Evolutionary conservation across 2,329 filamentous ascomycete species (phyloP).

Genomic region (Clarireedia hainanense): DNA sequence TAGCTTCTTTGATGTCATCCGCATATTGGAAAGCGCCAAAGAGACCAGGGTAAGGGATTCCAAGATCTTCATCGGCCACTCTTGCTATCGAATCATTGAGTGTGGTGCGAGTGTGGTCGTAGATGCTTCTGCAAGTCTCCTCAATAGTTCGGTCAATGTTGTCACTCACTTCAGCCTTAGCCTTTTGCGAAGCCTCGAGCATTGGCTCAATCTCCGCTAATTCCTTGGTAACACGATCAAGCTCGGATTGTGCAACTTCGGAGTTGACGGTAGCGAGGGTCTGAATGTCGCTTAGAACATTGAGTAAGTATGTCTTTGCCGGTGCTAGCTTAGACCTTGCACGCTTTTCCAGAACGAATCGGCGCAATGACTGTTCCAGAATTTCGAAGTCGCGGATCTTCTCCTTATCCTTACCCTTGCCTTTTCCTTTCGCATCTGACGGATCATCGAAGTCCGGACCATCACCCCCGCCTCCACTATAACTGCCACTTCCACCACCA

Average conservation of each 20-base stretch:
- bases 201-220: conserved; percentile 76
- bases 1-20: conserved; percentile 84
- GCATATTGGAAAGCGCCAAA: conserved; percentile 85
- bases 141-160: conserved; percentile 78
- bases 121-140: conserved; percentile 76
- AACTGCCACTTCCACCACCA: conserved; percentile 43
- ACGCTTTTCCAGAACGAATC: conserved; percentile 93
- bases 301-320: conserved; percentile 89
- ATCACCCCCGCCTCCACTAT: conserved; percentile 44
- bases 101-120: conserved; percentile 70
- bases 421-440: conserved; percentile 50
- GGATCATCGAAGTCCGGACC: conserved; percentile 36
- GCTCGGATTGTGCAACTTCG: conserved; percentile 76
- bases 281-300: conserved; percentile 82
- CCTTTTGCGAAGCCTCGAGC: conserved; percentile 75
- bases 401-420: conserved; percentile 81
- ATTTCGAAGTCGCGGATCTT: conserved; percentile 85
- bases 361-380: conserved; percentile 77
- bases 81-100: conserved; percentile 68
- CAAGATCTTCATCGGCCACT: conserved; percentile 69
- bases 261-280: conserved; percentile 78
- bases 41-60: conserved; percentile 79
- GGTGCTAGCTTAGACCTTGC: conserved; percentile 92
- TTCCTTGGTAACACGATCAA: conserved; percentile 75
- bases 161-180: conserved; percentile 71